These are phyloP conservation scores for Solanum virginianum DNA, from an alignment of 257 asterid species.

Conservation along the genomic window DNA sequence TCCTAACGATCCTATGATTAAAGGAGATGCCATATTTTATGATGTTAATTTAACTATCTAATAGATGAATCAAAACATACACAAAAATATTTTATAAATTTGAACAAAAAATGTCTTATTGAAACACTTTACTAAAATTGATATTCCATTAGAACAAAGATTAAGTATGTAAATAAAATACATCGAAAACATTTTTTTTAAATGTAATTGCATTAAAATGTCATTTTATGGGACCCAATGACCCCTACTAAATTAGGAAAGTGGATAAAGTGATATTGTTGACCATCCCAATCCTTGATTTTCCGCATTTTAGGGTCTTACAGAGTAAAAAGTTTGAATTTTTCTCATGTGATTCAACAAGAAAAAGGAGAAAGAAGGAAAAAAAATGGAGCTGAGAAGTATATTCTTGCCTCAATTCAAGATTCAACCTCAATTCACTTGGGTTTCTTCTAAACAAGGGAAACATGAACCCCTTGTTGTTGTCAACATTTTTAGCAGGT, in stretches of 20 bases:
- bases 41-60: too few relatives aligned
- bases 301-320: background rate
- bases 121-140: too few relatives aligned
- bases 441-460: background rate
- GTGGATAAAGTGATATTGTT: background rate
- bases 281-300: background rate
- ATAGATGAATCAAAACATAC: too few relatives aligned
- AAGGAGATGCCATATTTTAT: too few relatives aligned
- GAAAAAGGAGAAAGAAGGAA: background rate
- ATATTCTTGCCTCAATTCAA: constrained; percentile 32
- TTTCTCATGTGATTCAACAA: constrained; percentile 1
- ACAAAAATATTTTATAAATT: too few relatives aligned
- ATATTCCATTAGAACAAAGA: too few relatives aligned
- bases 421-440: constrained; percentile 15
- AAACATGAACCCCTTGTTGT: background rate
- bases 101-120: too few relatives aligned
- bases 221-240: background rate
- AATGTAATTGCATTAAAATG: background rate
- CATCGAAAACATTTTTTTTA: too few relatives aligned
- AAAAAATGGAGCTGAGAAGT: constrained; percentile 53
- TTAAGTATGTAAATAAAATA: too few relatives aligned
- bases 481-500: constrained; percentile 4
- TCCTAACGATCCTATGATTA: background rate
- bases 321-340: background rate
- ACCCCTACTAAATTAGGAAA: background rate